Base-by-base conservation (phyloP, 2,329 filamentous ascomycete genomes). In the Cytospora chrysosperma region DNA sequence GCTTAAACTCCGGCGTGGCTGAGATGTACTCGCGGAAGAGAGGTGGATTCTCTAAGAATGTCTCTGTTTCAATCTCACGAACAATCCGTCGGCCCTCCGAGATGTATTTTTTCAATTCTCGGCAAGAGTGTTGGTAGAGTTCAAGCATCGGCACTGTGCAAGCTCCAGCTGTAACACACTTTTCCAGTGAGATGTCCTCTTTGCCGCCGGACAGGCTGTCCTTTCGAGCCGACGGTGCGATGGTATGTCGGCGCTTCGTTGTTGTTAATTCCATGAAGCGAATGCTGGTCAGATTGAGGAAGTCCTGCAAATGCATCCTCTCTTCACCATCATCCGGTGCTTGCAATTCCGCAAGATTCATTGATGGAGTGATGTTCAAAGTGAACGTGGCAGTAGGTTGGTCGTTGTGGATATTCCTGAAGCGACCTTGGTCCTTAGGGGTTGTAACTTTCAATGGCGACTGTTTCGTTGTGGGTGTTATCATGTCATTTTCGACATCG, bases 201-300 rank as follows among this genome's bases (percentile, higher is more conserved):
- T 80, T 77, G 8, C 70, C 77, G 6, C 73, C 70, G 7, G 75
- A 69, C 9, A 75, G 72, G 26, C 78, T 78, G 51, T 82, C 78
- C 57, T 77, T 79, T 24, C 80, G 72, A 15, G 75, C 70, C 59
- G 79, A 74, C 17, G 88, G 88, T 3, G 85, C 89, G 53, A 89
- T 87, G 0, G 94, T 98, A 70, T 96, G 90, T 61, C 95, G 85
- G 68, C 94, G 84, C 74, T 98, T 98, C 1, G 93, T 97, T 0
- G 94, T 97, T n/a, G 90, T 97, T 56, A 99, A 82, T 73, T 99
- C 95, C 91, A 99, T 97, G 78, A 99, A 99, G 60, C 93, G 91
- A 71, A 99, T 97, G 64, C 92, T 96, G 2, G 94, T 97, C 87
- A 97, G 88, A 67, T 96, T 92, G 52, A 99, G 79, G 76, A 99